These are phyloP conservation scores for Marsdenia floribunda DNA, from an alignment of 257 asterid species.

Conservation along the genomic window DNA sequence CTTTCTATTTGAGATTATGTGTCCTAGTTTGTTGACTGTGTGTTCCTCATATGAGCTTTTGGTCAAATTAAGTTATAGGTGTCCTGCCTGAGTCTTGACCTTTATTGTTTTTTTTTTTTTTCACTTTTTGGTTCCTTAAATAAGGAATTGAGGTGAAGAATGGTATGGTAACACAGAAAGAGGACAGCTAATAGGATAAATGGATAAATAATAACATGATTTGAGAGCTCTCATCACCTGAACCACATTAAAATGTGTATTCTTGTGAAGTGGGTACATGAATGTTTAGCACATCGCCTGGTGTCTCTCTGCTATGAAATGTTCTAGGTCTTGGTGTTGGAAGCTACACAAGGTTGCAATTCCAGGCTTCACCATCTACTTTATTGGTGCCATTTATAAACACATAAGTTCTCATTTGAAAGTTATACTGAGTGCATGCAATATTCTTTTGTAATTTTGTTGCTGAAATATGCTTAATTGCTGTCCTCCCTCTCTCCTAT, in stretches of 20 bases:
- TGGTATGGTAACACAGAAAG: no score
- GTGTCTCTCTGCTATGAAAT: no score
- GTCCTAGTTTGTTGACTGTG: not conserved
- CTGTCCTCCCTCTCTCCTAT: not conserved
- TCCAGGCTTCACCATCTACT: not conserved
- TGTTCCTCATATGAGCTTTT: not conserved
- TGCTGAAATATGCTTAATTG: not conserved
- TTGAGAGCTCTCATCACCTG: no score
- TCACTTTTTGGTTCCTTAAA: no score
- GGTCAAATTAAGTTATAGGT: not conserved
- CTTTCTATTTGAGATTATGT: not conserved
- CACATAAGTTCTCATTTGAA: not conserved
- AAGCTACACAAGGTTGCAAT: not conserved
- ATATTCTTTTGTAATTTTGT: not conserved
- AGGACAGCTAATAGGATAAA: no score
- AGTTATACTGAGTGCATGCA: not conserved
- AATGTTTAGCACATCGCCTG: not conserved
- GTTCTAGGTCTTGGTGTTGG: not conserved
- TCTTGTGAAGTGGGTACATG: not conserved
- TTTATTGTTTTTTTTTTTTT: no score
- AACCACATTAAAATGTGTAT: not conserved
- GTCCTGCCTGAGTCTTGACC: not conserved
- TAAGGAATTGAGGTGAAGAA: no score
- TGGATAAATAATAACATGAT: no score
- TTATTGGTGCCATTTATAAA: not conserved